Base-by-base conservation (phyloP, 1,139 yeast genomes). In the Geotrichum citri-aurantii region DNA sequence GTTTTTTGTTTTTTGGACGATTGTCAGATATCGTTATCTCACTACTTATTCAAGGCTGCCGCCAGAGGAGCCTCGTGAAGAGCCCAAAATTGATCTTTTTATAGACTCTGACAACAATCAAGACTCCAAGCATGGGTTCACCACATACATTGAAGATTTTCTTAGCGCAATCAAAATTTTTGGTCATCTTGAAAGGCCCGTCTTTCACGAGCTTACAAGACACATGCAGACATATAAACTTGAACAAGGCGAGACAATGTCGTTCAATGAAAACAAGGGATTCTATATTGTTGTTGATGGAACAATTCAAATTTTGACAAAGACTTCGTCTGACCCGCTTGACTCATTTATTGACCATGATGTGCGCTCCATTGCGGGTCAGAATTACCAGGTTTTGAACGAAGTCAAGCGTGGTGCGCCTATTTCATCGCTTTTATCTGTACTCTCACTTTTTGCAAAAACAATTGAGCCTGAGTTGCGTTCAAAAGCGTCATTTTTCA, bases 261-360 rank as follows among this genome's bases (percentile, higher is more conserved):
- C 83, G 54, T 74, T 92, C 52, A 88, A 86, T 64, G 93, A 88
- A 59, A 81, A 84, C 24, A 76, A 87, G 29, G 98, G 98, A 0
- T 91, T 93, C 68, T 85, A 93, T 50, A 87, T 93, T 55, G 96
- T 93, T n/a, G 96, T 92, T 0, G 98, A 92, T 66, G 99, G 99
- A 0, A 80, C 84, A 11, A 82, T 92, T 50, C 92, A 89, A 65
- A 89, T 93, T 0, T 91, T 83, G 69, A 84, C 88, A 56, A 82
- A 81, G 23, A 24, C 23, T 11, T 7, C 10, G 12, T n/a, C 47
- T 1, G 59, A 50, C 33, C 51, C 55, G 4, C 50, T 17, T n/a
- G 54, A 52, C 17, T 17, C 44, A 62, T 74, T 84, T 12, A 23
- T 44, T 19, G 54, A 52, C 21, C 40, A 52, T 24, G 48, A 42